These are phyloP conservation scores for Gloeopeniophorella convolvens DNA, from an alignment of 768 basidiomycete genomes.

Conservation along the genomic window DNA sequence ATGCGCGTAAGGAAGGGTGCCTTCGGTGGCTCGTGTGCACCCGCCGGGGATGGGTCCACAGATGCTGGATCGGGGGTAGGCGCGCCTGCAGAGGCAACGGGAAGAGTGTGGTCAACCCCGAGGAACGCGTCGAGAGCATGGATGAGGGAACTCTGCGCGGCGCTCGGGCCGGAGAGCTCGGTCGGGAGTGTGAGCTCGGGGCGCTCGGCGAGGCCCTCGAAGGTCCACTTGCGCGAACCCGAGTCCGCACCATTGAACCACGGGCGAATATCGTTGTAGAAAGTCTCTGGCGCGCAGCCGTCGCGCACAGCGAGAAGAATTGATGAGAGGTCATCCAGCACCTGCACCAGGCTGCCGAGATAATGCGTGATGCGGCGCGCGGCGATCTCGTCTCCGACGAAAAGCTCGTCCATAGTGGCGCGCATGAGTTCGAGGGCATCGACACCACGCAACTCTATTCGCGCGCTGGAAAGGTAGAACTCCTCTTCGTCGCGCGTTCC, in stretches of 20 bases:
- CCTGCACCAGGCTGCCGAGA: conserved; percentile 51
- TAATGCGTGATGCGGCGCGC: conserved; percentile 47
- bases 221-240: conserved; percentile 34
- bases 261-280: conserved; percentile 52
- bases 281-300: conserved; percentile 64
- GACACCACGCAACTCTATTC: conserved; percentile 82
- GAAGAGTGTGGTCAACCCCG: conserved; percentile 40
- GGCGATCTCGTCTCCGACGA: conserved; percentile 54
- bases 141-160: conserved; percentile 56
- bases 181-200: conserved; percentile 27
- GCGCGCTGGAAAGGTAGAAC: conserved; percentile 81
- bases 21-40: background rate
- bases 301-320: conserved; percentile 60
- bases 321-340: conserved; percentile 56
- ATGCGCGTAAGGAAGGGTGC: conserved; percentile 45
- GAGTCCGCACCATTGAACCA: conserved; percentile 57
- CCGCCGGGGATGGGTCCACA: too few relatives aligned
- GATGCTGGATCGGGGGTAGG: too few relatives aligned
- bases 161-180: conserved; percentile 50
- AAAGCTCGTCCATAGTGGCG: conserved; percentile 79
- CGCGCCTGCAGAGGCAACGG: too few relatives aligned
- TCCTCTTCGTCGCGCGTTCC: conserved; percentile 73
- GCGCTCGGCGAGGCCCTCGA: conserved; percentile 38
- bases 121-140: conserved; percentile 50
- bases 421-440: conserved; percentile 84